These are phyloP conservation scores for Thinopyrum elongatum DNA, from an alignment of 176 grass and related monocot species.

Conservation along the genomic window DNA sequence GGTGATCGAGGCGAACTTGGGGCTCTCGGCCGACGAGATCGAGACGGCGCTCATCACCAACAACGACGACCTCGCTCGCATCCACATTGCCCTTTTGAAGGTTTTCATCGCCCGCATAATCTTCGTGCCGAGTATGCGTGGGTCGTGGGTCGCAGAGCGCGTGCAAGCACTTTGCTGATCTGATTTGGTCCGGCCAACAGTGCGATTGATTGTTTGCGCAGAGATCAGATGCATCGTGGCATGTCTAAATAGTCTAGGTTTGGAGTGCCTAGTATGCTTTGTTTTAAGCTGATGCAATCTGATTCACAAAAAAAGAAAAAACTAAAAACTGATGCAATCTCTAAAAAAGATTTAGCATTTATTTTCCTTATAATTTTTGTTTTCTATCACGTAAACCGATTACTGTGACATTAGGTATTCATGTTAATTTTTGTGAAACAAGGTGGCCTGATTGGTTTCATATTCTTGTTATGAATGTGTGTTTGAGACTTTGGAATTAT, in stretches of 20 bases:
- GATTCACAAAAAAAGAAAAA: no score
- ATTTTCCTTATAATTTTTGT: not conserved
- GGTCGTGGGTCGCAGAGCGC: not conserved
- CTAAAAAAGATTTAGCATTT: no score
- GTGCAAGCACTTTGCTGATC: not conserved
- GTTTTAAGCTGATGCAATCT: not conserved
- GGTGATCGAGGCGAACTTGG: conserved; percentile 56
- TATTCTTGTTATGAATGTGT: not conserved
- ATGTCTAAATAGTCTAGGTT: not conserved
- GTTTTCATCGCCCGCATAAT: conserved; percentile 1
- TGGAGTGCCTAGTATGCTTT: not conserved
- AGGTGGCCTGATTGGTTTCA: not conserved
- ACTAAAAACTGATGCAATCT: no score
- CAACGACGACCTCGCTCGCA: conserved; percentile 51
- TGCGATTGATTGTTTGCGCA: not conserved
- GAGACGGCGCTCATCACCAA: conserved; percentile 62
- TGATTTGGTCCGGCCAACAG: not conserved
- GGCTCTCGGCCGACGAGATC: conserved; percentile 81
- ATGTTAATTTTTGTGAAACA: not conserved
- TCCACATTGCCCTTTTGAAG: conserved; percentile 84
- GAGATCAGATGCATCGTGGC: not conserved
- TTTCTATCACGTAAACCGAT: not conserved
- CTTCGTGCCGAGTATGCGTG: not conserved
- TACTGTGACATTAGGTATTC: not conserved
- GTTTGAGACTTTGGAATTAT: not conserved